Evolutionary conservation across 306 rosid genomes (phyloP), one percentile per base, ranked within the genome.

Genomic region (Pterocarpus santalinus): DNA sequence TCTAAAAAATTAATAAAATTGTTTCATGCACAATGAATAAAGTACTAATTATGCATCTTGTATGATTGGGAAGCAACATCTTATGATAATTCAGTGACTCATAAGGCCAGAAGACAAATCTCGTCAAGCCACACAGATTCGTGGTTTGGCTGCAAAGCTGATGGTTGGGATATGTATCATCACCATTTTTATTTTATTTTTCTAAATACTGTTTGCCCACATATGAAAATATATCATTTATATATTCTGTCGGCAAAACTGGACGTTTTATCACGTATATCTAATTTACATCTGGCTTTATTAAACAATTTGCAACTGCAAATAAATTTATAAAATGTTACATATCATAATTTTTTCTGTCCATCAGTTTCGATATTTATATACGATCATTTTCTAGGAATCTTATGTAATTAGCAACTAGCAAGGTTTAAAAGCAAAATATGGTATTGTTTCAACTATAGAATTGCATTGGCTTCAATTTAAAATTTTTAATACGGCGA

Each of bases 51-150:
- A 43, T 58, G 10, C 35, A 78, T 57, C 28, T 78, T 73, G 77
- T 55, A 51, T 65, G 64, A 43, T 43, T 9, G 16, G 43, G 33
- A 62, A 33, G 33, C 55, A 66, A 33, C 60, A 60, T 61, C 44
- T 16, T 57, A 46, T 2, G 7, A 33, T 34, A 6, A 7, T 49
- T 35, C 10, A 8, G 64, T 8, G 30, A 44, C 17, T 72, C 28
- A n/a, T 34, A 35, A 41, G 53, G n/a, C 75, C 32, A 17, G 3
- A 72, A 57, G 72, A 83, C 83, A 65, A 72, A 56, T 72, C 13
- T 35, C 72, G 77, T 65, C 35, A 13, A 74, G 35, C 38, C 80
- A 65, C 75, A 66, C 46, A 46, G 34, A 16, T 52, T 38, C 28
- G 71, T 63, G 67, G 72, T 65, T 63, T 66, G 43, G 39, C 32